Evolutionary conservation across 805 yeast genomes (phyloP).

Genomic region (Myxozyma neotropica): DNA sequence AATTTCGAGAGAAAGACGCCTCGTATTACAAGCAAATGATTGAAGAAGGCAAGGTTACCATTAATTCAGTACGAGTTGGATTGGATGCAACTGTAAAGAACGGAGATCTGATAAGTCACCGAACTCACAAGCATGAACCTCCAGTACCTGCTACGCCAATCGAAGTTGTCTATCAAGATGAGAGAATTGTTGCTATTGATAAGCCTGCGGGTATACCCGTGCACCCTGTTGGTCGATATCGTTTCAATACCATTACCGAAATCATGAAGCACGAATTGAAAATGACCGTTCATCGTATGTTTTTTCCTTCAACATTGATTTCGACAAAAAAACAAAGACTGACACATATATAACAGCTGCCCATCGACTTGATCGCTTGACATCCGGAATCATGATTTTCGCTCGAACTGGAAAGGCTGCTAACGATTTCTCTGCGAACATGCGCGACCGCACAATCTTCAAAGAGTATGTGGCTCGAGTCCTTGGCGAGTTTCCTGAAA

Average conservation of each 20-base stretch:
- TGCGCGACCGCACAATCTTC: slow-evolving; percentile 67
- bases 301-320: too few species aligned
- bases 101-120: slow-evolving; percentile 81
- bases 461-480: slow-evolving; percentile 90
- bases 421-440: slow-evolving; percentile 68
- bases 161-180: slow-evolving; percentile 71
- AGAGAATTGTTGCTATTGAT: slow-evolving; percentile 76
- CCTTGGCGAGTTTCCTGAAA: slow-evolving; percentile 77
- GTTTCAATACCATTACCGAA: slow-evolving; percentile 79
- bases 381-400: slow-evolving; percentile 91
- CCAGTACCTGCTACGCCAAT: slow-evolving; percentile 65
- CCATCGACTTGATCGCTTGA: slow-evolving; percentile 83
- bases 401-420: slow-evolving; percentile 83
- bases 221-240: slow-evolving; percentile 86
- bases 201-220: slow-evolving; percentile 93
- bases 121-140: slow-evolving; percentile 88
- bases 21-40: slow-evolving; percentile 62
- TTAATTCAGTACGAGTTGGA: slow-evolving; percentile 68
- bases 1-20: slow-evolving; percentile 77
- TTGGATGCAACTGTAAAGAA: slow-evolving; percentile 68
- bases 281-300: slow-evolving; percentile 59
- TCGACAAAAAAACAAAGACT: neutral
- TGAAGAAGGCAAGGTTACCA: slow-evolving; percentile 73
- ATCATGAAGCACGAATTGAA: slow-evolving; percentile 73
- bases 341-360: slow-evolving; percentile 50